Base-by-base conservation (phyloP, 139 green algal genomes). In the Gonium pectorale region DNA sequence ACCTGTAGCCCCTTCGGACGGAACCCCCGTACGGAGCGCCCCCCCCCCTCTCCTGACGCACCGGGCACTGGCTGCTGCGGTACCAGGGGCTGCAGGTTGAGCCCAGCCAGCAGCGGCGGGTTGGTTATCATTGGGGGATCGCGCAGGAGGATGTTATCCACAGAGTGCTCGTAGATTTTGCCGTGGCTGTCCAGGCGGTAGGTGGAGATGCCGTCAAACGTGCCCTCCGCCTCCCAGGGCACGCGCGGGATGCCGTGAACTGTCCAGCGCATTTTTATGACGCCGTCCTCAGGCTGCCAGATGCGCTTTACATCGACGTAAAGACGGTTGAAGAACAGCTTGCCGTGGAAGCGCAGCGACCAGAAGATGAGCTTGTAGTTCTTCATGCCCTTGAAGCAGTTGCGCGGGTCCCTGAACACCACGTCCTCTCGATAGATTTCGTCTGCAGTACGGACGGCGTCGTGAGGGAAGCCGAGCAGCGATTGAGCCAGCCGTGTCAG, bases 311-410 rank as follows among this genome's bases (percentile, higher is more conserved):
- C 91, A 21, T 97, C 95, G 17, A 99, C 95, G 68, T 94, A 94
- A 26, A 97, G 73, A 7, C 84, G 80, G 27, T 84, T 92, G 88
- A 99, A 99, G 83, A 99, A 98, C 19, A 99, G 88, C 15, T 86
- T 78, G 26, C 95, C 96, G 85, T 98, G 93, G 81, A 98, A 97
- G 26, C 96, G 88, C 79, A 99, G 81, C 2, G 90, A 95, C 95
- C 95, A 98, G 77, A 99, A 98, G 56, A 99, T 94, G 29, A 91
- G 79, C 46, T 94, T 92, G 93, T 99, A 99, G 86, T 97, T 97
- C 72, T 94, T 93, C 33, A 96, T 92, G 59, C 97, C 97, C 60
- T 84, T 71, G 69, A 99, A 98, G 9, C 38, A 84, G 81, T 98
- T 97, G 37, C 92, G 81, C 0, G 93, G 92, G 89, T 99, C 97